A percentile compares a stretch with the other conserved stretches of the same genome.
phyloP scores from a whole-genome alignment of 2,329 filamentous ascomycete species.

The Colletotrichum sp. region DNA sequence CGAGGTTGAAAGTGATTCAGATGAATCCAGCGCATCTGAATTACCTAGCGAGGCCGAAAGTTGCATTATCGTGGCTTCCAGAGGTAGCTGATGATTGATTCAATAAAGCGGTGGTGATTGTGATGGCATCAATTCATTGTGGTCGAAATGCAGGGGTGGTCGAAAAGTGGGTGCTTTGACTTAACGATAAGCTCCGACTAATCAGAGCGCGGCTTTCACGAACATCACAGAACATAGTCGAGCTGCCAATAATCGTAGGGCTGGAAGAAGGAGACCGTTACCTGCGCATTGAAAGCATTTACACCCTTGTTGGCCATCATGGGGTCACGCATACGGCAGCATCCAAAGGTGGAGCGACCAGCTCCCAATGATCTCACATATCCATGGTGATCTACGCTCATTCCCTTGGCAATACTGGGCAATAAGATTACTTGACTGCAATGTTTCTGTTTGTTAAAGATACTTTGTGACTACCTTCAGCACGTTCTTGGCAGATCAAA shows the following conservation, averaged over 20 bases:
- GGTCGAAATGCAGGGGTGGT: too few species aligned
- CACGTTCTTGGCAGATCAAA: background rate
- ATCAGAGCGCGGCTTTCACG: background rate
- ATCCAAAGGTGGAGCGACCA: background rate
- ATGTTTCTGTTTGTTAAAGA: background rate
- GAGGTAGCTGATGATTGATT: too few species aligned
- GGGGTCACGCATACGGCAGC: background rate
- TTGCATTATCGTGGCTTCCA: too few species aligned
- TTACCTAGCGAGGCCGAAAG: too few species aligned
- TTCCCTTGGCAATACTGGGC: background rate
- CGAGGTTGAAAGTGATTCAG: too few species aligned
- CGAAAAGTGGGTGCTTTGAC: too few species aligned
- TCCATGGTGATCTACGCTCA: background rate
- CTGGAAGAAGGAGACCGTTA: background rate
- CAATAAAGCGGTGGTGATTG: too few species aligned
- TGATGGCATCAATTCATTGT: accelerated
- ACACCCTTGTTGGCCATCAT: background rate
- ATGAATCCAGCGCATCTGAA: too few species aligned
- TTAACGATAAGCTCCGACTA: background rate
- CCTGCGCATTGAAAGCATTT: background rate
- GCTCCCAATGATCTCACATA: background rate
- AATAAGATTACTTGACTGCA: background rate
- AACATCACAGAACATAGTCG: background rate
- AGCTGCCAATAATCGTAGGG: background rate
- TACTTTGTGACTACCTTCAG: background rate